Evolutionary conservation across 208 protist genomes (phyloP), one percentile per base, ranked within the genome.

Genomic region (Acanthamoeba royreba): DNA sequence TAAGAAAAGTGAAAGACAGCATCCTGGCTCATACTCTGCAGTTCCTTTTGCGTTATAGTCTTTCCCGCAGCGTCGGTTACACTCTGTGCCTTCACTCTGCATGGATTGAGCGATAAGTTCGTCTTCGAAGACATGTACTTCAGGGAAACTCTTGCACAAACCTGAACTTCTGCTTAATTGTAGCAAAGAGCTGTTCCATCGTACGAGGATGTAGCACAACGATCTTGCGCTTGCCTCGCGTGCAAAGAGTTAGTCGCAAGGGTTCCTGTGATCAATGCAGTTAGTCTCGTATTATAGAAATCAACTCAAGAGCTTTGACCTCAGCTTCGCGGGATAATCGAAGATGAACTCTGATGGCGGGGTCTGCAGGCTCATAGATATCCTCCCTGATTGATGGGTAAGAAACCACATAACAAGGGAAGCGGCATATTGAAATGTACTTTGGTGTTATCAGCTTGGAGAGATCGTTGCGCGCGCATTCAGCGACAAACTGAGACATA

Each of bases 401-500:
- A 61, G 52, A 61, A 25, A 61, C 5, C 8, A 8, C n/a, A 61
- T 38, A 28, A 9, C 40, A 35, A 28, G 77, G 45, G 33, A 31
- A 22, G 22, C 33, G 15, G 15, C 8, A 22, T 4, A 40, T 25
- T 13, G n/a, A n/a, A n/a, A 47, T 22, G 8, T 61, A 88, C 79
- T 35, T 88, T 22, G 79, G 79, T 0, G 46, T 88, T 4, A 88
- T 47, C 7, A 88, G 79, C 22, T 35, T 55, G 2, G 43, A 40
- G 79, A 42, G 79, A 52, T 88, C 79, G 33, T 61, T 11, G 47
- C 47, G 79, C 2, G 79, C 11, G 35, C 79, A 88, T 33, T 92
- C 87, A 8, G 61, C 93, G 13, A 94, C 93, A 72, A 95, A 94
- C 0, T 63, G 91, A 35, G 92, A 91, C 15, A 95, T 4, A 46